phyloP scores from a whole-genome alignment of 768 basidiomycete species.

The Boletus rubescentipes region DNA sequence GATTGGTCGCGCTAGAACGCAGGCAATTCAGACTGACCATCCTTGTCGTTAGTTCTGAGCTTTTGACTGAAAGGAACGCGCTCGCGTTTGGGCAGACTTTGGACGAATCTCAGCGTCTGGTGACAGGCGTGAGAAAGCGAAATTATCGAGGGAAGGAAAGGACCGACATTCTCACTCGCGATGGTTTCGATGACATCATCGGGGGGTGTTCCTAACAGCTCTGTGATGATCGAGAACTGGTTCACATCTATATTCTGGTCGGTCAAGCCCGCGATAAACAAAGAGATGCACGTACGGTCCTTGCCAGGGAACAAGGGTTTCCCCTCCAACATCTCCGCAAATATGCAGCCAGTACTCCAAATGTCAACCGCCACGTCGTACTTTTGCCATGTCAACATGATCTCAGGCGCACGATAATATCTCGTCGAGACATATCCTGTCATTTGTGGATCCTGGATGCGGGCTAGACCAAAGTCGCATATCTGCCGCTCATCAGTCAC shows the following conservation, averaged over 20 bases:
- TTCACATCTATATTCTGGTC: conserved; percentile 79
- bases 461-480: conserved; percentile 97
- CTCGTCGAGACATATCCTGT: conserved; percentile 99
- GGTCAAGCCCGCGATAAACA: background rate
- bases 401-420: conserved; percentile 98
- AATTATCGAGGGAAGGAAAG: background rate
- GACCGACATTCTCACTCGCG: conserved; percentile 89
- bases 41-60: conserved; percentile 81
- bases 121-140: conserved; percentile 13
- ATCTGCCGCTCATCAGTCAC: conserved; percentile 52
- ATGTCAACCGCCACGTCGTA: conserved; percentile 99
- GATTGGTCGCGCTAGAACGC: background rate
- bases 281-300: conserved; percentile 74
- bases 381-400: conserved; percentile 99
- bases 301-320: conserved; percentile 99
- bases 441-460: conserved; percentile 99
- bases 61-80: conserved; percentile 95
- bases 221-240: conserved; percentile 99
- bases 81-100: conserved; percentile 93
- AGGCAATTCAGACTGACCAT: conserved; percentile 52
- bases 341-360: conserved; percentile 99
- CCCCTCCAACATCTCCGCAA: conserved; percentile 99
- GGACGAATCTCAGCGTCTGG: conserved; percentile 97
- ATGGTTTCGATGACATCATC: conserved; percentile 99
- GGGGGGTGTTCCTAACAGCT: conserved; percentile 95